Conservation (phyloP, 2,329 filamentous ascomycete species). For the Hypoxylon rubiginosum region DNA sequence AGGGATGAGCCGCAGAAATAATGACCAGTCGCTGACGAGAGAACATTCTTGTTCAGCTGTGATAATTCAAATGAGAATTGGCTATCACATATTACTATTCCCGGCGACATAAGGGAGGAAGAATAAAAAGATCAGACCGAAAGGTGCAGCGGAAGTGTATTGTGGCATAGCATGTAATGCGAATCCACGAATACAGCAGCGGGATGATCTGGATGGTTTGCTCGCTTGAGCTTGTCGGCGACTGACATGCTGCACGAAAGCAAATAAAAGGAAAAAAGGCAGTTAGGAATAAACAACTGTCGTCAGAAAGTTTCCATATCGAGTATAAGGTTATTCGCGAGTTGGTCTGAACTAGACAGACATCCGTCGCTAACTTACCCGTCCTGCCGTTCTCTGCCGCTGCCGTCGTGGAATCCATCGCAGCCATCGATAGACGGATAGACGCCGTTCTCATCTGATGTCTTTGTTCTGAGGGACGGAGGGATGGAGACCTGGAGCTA, state of each 20-base stretch:
- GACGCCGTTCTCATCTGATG: background rate
- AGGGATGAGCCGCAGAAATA: background rate
- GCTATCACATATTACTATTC: constrained; percentile 23
- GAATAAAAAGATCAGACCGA: constrained; percentile 41
- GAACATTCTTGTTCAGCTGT: background rate
- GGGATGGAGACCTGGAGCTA: background rate
- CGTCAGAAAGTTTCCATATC: constrained; percentile 23
- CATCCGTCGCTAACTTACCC: background rate
- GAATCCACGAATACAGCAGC: constrained; percentile 7
- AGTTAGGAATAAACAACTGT: constrained; percentile 28
- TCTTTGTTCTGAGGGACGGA: too few species aligned
- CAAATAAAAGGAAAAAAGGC: constrained; percentile 13
- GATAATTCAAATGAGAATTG: constrained; percentile 17
- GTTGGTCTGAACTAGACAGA: constrained; percentile 24
- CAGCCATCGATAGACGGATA: background rate
- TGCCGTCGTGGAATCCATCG: background rate
- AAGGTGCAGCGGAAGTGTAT: constrained; percentile 44
- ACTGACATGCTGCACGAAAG: constrained; percentile 32
- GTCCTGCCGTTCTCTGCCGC: constrained; percentile 10
- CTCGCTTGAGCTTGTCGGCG: constrained; percentile 37
- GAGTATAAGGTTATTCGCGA: constrained; percentile 41
- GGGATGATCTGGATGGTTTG: constrained; percentile 28
- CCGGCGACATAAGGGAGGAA: constrained; percentile 7
- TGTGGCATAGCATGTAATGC: constrained; percentile 22
- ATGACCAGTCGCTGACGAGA: constrained; percentile 26